phyloP scores from a whole-genome alignment of 1,139 yeast genomes.

The Citeromyces hawaiiensis region DNA sequence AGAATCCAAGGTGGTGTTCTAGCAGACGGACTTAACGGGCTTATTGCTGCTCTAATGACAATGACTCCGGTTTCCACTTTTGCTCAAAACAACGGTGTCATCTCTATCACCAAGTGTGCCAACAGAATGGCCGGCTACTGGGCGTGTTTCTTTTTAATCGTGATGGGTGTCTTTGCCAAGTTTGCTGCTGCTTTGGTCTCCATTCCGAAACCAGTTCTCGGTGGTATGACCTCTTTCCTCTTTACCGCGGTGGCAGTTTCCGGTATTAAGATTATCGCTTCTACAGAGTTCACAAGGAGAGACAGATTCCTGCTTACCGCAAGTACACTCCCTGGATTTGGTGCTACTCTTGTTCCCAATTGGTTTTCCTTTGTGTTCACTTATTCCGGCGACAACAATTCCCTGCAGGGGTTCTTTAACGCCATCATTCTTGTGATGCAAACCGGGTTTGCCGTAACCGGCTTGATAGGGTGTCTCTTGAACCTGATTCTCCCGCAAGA shows the following conservation, averaged over 20 bases:
- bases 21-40: slow-evolving; percentile 67
- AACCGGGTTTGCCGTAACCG: slow-evolving; percentile 79
- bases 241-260: slow-evolving; percentile 85
- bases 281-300: slow-evolving; percentile 70
- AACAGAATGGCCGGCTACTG: slow-evolving; percentile 77
- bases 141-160: slow-evolving; percentile 69
- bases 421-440: slow-evolving; percentile 79
- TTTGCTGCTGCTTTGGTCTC: slow-evolving; percentile 83
- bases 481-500: slow-evolving; percentile 67
- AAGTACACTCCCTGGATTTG: slow-evolving; percentile 64
- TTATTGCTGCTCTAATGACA: slow-evolving; percentile 61
- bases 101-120: slow-evolving; percentile 83
- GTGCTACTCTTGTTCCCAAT: slow-evolving; percentile 56
- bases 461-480: slow-evolving; percentile 59
- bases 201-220: slow-evolving; percentile 74
- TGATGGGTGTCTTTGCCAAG: slow-evolving; percentile 82
- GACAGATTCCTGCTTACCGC: slow-evolving; percentile 78
- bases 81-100: slow-evolving; percentile 92
- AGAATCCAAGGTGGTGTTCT: slow-evolving; percentile 86
- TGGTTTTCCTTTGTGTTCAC: slow-evolving; percentile 76
- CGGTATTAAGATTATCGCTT: slow-evolving; percentile 69
- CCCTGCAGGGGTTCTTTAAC: slow-evolving; percentile 58
- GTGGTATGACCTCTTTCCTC: slow-evolving; percentile 87
- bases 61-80: slow-evolving; percentile 79
- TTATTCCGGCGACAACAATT: slow-evolving; percentile 51